phyloP scores from a whole-genome alignment of 352 stramenopile genomes.

The Phytophthora constricta region DNA sequence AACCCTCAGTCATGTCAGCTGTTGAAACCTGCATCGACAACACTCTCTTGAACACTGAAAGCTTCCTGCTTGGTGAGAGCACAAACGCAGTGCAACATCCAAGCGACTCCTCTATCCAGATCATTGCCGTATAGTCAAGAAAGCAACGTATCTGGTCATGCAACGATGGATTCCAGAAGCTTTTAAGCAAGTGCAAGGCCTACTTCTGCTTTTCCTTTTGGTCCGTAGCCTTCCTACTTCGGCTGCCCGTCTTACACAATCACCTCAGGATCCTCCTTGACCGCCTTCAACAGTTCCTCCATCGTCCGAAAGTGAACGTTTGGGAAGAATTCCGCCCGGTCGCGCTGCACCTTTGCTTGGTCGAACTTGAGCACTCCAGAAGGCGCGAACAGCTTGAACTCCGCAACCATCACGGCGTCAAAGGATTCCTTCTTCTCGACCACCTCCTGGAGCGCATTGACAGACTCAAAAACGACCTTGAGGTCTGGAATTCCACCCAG shows the following conservation, averaged over 20 bases:
- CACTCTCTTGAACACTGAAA: conserved; percentile 24
- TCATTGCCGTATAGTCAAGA: not conserved
- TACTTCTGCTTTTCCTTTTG: no score
- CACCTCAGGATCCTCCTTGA: conserved; percentile 27
- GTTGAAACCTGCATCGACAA: conserved; percentile 18
- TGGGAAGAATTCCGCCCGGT: conserved; percentile 38
- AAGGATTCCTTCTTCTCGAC: conserved; percentile 15
- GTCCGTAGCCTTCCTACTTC: no score
- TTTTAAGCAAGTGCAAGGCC: no score
- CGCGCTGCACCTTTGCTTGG: conserved; percentile 35
- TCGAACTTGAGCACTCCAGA: conserved; percentile 24
- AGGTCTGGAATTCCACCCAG: conserved; percentile 27
- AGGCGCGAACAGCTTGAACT: conserved; percentile 35
- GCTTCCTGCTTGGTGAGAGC: conserved; percentile 22
- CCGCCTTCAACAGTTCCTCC: conserved; percentile 32
- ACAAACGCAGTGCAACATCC: not conserved
- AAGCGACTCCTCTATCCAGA: not conserved
- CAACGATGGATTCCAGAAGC: no score
- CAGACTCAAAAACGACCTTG: conserved; percentile 26
- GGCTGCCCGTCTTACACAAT: no score
- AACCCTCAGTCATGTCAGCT: conserved; percentile 3
- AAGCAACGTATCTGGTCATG: no score
- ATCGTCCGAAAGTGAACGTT: conserved; percentile 37
- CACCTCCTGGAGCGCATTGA: conserved; percentile 24
- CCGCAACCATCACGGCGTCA: conserved; percentile 4